phyloP scores from a whole-genome alignment of 2,329 filamentous ascomycete species.

The Dactylonectria macrodidyma region DNA sequence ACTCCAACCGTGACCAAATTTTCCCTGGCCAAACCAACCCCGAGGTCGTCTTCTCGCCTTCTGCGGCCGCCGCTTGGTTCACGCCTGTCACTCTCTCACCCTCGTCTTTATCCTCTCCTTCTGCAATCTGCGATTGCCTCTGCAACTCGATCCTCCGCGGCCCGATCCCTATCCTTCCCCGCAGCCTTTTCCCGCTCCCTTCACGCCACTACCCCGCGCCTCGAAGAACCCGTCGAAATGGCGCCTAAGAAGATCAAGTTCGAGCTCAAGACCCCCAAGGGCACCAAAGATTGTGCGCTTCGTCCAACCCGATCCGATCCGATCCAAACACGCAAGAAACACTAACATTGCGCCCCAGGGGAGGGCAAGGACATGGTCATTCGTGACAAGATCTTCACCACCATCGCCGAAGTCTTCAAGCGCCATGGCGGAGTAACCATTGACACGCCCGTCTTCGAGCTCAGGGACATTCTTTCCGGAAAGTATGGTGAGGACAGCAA shows the following conservation, averaged over 20 bases:
- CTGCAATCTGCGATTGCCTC: conserved; percentile 13
- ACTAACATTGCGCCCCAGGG: conserved; percentile 56
- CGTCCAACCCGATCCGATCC: background rate
- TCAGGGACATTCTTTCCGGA: conserved; percentile 87
- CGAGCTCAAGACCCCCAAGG: conserved; percentile 87
- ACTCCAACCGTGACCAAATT: conserved; percentile 46
- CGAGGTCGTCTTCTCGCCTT: conserved; percentile 35
- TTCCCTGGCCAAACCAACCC: conserved; percentile 38
- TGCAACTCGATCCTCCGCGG: conserved; percentile 30
- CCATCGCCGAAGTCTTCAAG: conserved; percentile 85
- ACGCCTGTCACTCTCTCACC: conserved; percentile 18
- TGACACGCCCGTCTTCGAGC: conserved; percentile 88
- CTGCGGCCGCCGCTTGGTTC: conserved; percentile 26
- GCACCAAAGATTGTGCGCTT: conserved; percentile 83
- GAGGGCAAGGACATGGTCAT: conserved; percentile 84
- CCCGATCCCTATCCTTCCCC: conserved; percentile 36
- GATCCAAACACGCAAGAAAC: background rate
- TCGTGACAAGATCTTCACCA: conserved; percentile 83
- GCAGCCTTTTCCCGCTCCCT: conserved; percentile 41
- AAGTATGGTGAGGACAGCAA: conserved; percentile 96
- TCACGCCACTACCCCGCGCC: conserved; percentile 47
- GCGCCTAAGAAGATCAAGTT: conserved; percentile 52
- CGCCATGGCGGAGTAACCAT: conserved; percentile 85
- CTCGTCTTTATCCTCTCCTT: conserved; percentile 8
- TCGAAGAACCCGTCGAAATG: conserved; percentile 43